Evolutionary conservation across 2,329 filamentous ascomycete species (phyloP).

Genomic region (Claviceps maximensis): DNA sequence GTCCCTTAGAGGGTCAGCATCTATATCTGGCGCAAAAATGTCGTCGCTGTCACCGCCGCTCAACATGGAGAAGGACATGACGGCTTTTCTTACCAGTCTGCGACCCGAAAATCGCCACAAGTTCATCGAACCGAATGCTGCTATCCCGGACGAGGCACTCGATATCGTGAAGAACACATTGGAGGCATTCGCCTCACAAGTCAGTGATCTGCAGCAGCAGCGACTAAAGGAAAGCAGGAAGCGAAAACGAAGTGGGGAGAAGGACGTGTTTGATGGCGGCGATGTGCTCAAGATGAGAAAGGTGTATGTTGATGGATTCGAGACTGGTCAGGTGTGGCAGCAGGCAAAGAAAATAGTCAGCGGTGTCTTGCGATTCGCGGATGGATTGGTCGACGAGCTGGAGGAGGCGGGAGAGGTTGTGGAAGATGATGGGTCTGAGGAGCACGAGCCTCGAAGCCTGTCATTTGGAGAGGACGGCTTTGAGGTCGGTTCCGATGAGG

Average conservation of each 20-base stretch:
- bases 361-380: conserved; percentile 36
- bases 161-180: conserved; percentile 68
- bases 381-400: conserved; percentile 33
- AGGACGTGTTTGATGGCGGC: conserved; percentile 23
- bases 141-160: conserved; percentile 56
- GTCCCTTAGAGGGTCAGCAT: conserved; percentile 27
- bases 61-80: conserved; percentile 21
- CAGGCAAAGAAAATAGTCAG: conserved; percentile 74
- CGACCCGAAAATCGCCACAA: conserved; percentile 48
- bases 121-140: conserved; percentile 61
- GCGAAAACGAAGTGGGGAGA: conserved; percentile 51
- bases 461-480: conserved; percentile 18
- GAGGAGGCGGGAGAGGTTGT: conserved; percentile 35
- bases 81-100: conserved; percentile 44
- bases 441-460: conserved; percentile 14
- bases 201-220: conserved; percentile 59
- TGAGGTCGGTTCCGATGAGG: conserved; percentile 18
- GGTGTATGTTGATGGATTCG: conserved; percentile 77
- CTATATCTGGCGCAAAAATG: conserved; percentile 22
- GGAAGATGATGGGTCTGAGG: conserved; percentile 16
- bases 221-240: conserved; percentile 62
- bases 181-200: conserved; percentile 60
- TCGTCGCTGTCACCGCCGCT: conserved; percentile 17
- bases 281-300: conserved; percentile 63
- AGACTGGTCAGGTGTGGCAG: conserved; percentile 83